A percentile compares a stretch with the other conserved stretches of the same genome.
These are phyloP conservation scores for Lactarius psammicola DNA, from an alignment of 768 basidiomycete species.

Conservation along the genomic window DNA sequence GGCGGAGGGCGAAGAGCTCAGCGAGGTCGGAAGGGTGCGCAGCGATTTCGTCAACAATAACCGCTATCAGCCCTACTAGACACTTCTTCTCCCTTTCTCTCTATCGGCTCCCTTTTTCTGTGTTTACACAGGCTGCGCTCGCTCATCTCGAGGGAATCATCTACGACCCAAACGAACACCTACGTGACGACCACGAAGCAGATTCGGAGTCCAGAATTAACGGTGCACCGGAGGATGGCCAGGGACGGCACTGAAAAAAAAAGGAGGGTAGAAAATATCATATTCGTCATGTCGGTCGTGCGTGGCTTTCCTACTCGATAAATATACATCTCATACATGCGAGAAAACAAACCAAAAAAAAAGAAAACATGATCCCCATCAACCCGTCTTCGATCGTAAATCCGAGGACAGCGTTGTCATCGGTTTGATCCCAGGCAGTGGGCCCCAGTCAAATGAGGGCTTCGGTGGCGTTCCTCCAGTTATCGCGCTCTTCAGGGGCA, in stretches of 20 bases:
- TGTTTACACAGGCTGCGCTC: slow-evolving; percentile 64
- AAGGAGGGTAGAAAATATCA: slow-evolving; percentile 11
- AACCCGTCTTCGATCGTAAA: slow-evolving; percentile 23
- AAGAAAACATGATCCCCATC: not conserved
- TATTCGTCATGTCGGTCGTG: not conserved
- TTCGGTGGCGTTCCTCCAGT: slow-evolving; percentile 18
- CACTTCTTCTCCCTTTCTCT: slow-evolving; percentile 32
- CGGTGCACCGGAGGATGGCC: slow-evolving; percentile 27
- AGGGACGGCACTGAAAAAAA: slow-evolving; percentile 17
- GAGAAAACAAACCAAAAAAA: not conserved
- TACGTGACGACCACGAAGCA: slow-evolving; percentile 13
- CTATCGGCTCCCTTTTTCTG: slow-evolving; percentile 28
- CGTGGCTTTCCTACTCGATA: not conserved
- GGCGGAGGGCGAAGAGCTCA: slow-evolving; percentile 68
- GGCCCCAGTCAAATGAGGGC: slow-evolving; percentile 59
- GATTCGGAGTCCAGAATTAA: slow-evolving; percentile 20
- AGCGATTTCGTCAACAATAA: slow-evolving; percentile 75
- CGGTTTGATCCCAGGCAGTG: slow-evolving; percentile 43
- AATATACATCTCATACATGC: not conserved
- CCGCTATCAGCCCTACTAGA: slow-evolving; percentile 87
- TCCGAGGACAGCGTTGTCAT: slow-evolving; percentile 25
- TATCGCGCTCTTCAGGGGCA: slow-evolving; percentile 34
- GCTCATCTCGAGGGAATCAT: slow-evolving; percentile 83
- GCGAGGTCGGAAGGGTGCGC: slow-evolving; percentile 92
- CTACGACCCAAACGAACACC: slow-evolving; percentile 46